Evolutionary conservation across 2,329 filamentous ascomycete species (phyloP).

Genomic region (Macroventuria anomochaeta): DNA sequence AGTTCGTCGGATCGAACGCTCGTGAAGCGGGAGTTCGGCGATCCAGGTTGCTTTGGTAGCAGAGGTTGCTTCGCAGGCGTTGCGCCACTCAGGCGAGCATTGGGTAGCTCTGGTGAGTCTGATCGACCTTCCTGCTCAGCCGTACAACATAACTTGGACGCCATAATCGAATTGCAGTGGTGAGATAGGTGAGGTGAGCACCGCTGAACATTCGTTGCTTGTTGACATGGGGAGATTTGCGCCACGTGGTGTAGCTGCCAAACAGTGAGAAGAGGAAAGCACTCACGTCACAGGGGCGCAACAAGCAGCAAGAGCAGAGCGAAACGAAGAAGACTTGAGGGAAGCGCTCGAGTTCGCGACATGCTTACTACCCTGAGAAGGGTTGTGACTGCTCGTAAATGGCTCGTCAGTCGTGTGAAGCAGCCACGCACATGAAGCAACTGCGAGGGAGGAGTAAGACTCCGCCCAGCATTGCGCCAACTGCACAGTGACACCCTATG

Average conservation of each 20-base stretch:
- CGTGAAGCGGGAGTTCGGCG: conserved; percentile 37
- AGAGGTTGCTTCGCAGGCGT: conserved; percentile 38
- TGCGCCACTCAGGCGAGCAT: conserved; percentile 37
- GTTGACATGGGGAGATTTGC: conserved; percentile 7
- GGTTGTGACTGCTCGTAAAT: background rate
- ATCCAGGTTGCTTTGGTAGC: conserved; percentile 24
- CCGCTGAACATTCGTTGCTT: background rate
- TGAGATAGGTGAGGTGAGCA: background rate
- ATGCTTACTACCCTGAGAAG: background rate
- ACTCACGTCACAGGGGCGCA: background rate
- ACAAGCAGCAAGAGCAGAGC: background rate
- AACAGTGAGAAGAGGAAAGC: conserved; percentile 7
- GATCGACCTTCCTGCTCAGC: conserved; percentile 36
- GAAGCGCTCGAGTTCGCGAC: background rate
- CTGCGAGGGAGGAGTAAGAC: background rate
- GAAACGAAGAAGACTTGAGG: background rate
- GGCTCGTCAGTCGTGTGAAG: background rate
- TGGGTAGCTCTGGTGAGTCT: conserved; percentile 44
- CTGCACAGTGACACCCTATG: background rate
- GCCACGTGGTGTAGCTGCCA: conserved; percentile 21
- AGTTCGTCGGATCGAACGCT: conserved; percentile 42
- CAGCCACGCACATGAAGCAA: background rate
- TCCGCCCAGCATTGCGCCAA: background rate
- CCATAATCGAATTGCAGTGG: conserved; percentile 27
- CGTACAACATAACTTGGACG: conserved; percentile 44